These are phyloP conservation scores for Isabelozyma rhagii DNA, from an alignment of 805 yeast species.

Conservation along the genomic window DNA sequence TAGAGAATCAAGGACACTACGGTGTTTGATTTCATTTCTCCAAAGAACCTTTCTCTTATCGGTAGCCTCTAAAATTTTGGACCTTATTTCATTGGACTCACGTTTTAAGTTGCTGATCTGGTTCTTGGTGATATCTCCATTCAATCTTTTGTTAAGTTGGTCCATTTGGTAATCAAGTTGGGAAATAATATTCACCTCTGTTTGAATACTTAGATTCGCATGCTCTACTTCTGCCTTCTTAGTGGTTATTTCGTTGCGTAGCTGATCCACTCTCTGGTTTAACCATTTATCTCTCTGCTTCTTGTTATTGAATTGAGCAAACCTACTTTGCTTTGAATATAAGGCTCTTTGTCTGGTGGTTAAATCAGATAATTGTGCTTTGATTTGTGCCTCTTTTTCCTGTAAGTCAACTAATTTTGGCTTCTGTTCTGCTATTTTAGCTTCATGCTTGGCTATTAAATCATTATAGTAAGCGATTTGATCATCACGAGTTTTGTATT, in stretches of 20 bases:
- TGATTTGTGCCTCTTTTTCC: slow-evolving; percentile 37
- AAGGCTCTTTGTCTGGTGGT: slow-evolving; percentile 56
- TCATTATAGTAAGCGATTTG: slow-evolving; percentile 16
- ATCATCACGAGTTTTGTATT: slow-evolving; percentile 17
- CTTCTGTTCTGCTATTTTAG: slow-evolving; percentile 27
- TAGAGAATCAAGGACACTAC: slow-evolving; percentile 53
- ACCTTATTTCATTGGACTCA: slow-evolving; percentile 39
- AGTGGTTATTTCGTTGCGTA: slow-evolving; percentile 25
- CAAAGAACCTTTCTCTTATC: slow-evolving; percentile 72
- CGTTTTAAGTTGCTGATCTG: slow-evolving; percentile 22
- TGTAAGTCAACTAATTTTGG: slow-evolving; percentile 43
- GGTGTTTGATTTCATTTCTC: slow-evolving; percentile 72
- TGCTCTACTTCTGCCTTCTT: slow-evolving; percentile 22
- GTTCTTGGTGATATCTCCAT: slow-evolving; percentile 1
- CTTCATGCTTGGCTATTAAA: slow-evolving; percentile 35
- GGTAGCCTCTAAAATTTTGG: slow-evolving; percentile 40
- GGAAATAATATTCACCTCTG: slow-evolving; percentile 21
- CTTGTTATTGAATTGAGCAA: slow-evolving; percentile 52
- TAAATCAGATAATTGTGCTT: slow-evolving; percentile 36
- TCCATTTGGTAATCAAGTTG: slow-evolving; percentile 12
- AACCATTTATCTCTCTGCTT: slow-evolving; percentile 71
- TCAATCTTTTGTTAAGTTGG: slow-evolving; percentile 8
- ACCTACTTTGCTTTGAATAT: slow-evolving; percentile 69
- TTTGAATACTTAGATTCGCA: slow-evolving; percentile 14
- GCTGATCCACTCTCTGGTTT: slow-evolving; percentile 42